Evolutionary conservation across 1,284 basidiomycete species (phyloP), one percentile per base, ranked within the genome.

Genomic region (Somion occarium): DNA sequence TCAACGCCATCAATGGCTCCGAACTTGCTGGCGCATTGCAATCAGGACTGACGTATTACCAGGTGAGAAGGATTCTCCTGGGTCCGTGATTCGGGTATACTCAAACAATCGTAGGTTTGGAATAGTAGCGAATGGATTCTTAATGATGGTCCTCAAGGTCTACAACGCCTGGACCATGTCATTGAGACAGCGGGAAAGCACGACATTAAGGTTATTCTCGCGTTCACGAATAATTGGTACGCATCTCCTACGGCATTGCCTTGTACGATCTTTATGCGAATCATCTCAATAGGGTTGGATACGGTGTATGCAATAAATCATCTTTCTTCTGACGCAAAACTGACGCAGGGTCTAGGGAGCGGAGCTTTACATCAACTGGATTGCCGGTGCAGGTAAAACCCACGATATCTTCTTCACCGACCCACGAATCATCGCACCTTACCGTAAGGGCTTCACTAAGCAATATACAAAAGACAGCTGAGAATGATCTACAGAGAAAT

Each of bases 171-270:
- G n/a, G 85, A 88, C 60, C 76, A 76, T 44, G 75, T 88, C 38
- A 63, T 85, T 37, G 64, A 73, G 43, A 70, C 80, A 48, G 85
- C 85, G 1, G 72, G 79, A 55, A 73, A 81, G 52, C 74, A 81
- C 41, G 79, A 75, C 15, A 69, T 88, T 47, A 82, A 80, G 53
- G 51, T 88, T 34, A 69, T 83, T 23, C 60, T 85, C 13, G 77
- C 83, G 19, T 76, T 88, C 54, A 84, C 84, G 19, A 88, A 88
- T 59, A 88, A 88, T 56, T 88, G 85, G 84, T 76, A 51, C 25
- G 62, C 2, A 50, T 46, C n/a, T 4, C 30, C 11, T 5, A 15
- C 13, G 11, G n/a, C 52, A 23, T 24, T 23, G 13, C 22, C 41
- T 38, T 15, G n/a, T 27, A 1, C 20, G 24, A 1, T n/a, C 7